Evolutionary conservation across 345 rosid species (phyloP), one percentile per base, ranked within the genome.

Genomic region (Limnanthes douglasii): DNA sequence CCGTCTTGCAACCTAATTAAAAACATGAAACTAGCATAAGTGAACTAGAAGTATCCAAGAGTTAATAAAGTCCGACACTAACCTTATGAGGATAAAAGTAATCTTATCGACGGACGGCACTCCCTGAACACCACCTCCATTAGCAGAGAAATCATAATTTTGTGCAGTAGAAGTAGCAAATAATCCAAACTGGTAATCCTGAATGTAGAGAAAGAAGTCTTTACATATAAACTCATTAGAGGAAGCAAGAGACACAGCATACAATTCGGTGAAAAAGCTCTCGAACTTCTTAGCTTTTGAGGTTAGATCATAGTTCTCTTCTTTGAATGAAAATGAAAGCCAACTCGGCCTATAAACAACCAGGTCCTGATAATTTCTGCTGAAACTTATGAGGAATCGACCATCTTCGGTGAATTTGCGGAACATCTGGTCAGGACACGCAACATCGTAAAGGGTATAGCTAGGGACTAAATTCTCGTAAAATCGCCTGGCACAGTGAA

Each of bases 361-460:
- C 57, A 90, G 66, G 27, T 90, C 92, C 71, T 70, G 94, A 23
- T 61, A 62, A 36, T 73, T 90, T 39, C 86, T 69, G 56, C 93
- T 77, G 64, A 90, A 84, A 49, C 75, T 72, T 29, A 90, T 67
- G 46, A 90, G 95, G 70, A 69, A 90, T 31, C 61, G 92, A 39
- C 96, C 98, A 39, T 84, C 98, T 54, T 80, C 92, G 2, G 94
- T 84, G 76, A 90, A 74, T 60, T 90, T 90, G n/a, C 86, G 81
- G 55, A 84, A 84, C 14, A 70, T 70, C 60, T 74, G 76, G 48
- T 90, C 95, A 1, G 94, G 98, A 48, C 79, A 80, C 31, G 80
- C 85, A 15, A 90, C 66, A 24, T 90, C 98, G 51, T 80, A 80
- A 40, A 77, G 50, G 8, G 96, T 84, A 42, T 18, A 65, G 65